Conservation (phyloP, 805 yeast genomes). For the Sugiyamaella mastotermitis region DNA sequence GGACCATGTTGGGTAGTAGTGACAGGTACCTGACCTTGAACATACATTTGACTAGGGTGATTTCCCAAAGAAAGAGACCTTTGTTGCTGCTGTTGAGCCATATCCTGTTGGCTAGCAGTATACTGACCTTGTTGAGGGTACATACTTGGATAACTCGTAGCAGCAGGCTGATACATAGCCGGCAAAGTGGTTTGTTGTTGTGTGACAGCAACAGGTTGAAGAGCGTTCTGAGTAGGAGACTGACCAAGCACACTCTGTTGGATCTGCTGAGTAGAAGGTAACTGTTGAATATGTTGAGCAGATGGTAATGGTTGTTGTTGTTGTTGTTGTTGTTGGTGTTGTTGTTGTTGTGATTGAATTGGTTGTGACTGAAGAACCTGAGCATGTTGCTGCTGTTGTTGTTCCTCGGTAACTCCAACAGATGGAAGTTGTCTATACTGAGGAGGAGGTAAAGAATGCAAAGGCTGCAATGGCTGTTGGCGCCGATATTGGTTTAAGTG, state of each 20-base stretch:
- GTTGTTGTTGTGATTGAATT: slow-evolving; percentile 11
- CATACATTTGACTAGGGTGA: background rate
- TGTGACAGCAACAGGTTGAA: slow-evolving; percentile 1
- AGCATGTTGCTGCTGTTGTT: slow-evolving; percentile 6
- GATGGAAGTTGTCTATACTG: slow-evolving; percentile 3
- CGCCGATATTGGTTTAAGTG: too few species aligned
- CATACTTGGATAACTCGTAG: background rate
- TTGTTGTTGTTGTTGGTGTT: slow-evolving; percentile 8
- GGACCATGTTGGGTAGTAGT: slow-evolving; percentile 1
- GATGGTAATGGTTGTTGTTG: slow-evolving; percentile 11
- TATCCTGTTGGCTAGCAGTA: background rate
- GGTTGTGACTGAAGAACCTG: slow-evolving; percentile 8
- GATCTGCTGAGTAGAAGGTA: background rate
- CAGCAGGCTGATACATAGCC: slow-evolving; percentile 5
- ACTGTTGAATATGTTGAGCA: slow-evolving; percentile 6
- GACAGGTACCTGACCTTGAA: background rate
- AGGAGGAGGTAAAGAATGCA: slow-evolving; percentile 4
- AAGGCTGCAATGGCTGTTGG: too few species aligned
- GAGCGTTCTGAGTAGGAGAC: background rate
- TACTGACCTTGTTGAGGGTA: background rate
- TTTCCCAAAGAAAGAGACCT: slow-evolving; percentile 1
- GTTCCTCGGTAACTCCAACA: slow-evolving; percentile 5
- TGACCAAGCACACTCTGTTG: slow-evolving; percentile 3
- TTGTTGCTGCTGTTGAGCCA: slow-evolving; percentile 1
- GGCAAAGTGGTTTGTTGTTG: slow-evolving; percentile 6